Base-by-base conservation (phyloP, 164 flowering plant genomes). In the Chloranthus sessilifolius region DNA sequence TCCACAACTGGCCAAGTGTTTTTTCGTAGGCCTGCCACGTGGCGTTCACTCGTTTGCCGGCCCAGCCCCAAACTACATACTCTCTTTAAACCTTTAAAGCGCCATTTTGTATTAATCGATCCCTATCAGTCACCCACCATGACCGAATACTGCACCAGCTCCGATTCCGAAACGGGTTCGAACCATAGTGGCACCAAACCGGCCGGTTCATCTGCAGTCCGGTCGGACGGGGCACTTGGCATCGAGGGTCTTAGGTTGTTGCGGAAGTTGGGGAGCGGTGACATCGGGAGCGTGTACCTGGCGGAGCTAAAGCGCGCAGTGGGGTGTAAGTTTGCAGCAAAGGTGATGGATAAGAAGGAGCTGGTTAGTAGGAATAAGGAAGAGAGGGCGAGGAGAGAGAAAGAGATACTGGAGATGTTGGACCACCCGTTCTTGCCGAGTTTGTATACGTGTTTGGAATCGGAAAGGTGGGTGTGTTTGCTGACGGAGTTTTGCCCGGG, bases 401-500 rank as follows among this genome's bases (percentile, higher is more conserved):
- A 65, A 56, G 82, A 81, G 37, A 81, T 86, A 5, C 46, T 86
- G 35, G 73, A 82, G 36, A 55, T 67, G 65, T 40, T 86, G 50
- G 86, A 83, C 24, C 95, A 86, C 37, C 95, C 95, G 0, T 86
- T 86, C 46, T 50, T 86, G 36, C 95, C 95, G 5, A 81, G 79
- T 7, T 74, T 86, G 1, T 86, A 86, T 37, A 79, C 82, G 11
- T 27, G 52, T 3, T 36, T 79, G 46, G 84, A 81, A 1, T 68
- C 74, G 8, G 56, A 69, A 0, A 62, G 62, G 43, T 82, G 83
- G 82, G 72, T 70, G 12, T 80, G 90, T 35, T 44, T 86, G 45
- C 43, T 85, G 43, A 85, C 85, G 12, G 90, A 85, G 73, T 85
- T 81, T 53, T 85, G 95, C 60, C 80, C 87, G 55, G 95, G 95